These are phyloP conservation scores for Monosporascus sp. DNA, from an alignment of 2,329 filamentous ascomycete species.

Conservation along the genomic window DNA sequence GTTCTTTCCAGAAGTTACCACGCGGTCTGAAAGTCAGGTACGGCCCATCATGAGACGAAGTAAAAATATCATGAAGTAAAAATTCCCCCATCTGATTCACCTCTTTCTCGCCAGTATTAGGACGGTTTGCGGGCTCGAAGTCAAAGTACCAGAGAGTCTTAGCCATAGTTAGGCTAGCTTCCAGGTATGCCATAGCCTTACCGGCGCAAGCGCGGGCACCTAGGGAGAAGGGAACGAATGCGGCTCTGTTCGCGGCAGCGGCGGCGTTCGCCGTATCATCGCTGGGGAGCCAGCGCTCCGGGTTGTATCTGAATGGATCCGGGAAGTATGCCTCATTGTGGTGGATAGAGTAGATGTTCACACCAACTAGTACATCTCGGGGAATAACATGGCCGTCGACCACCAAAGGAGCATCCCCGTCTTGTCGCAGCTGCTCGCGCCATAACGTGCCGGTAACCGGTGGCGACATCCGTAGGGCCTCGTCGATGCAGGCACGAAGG, in stretches of 20 bases:
- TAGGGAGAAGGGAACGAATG: constrained; percentile 27
- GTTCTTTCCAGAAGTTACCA: too few species aligned
- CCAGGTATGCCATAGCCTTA: constrained; percentile 39
- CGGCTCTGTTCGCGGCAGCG: constrained; percentile 17
- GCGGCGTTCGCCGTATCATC: neutral
- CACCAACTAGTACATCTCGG: constrained; percentile 1
- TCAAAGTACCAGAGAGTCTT: constrained; percentile 34
- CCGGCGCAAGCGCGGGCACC: constrained; percentile 41
- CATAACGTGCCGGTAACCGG: constrained; percentile 1
- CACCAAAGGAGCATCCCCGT: neutral
- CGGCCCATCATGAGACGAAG: neutral
- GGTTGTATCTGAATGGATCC: constrained; percentile 3
- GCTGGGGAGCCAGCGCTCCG: constrained; percentile 3
- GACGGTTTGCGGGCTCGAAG: constrained; percentile 7
- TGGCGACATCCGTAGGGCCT: constrained; percentile 6
- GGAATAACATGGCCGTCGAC: constrained; percentile 3
- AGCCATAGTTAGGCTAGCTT: constrained; percentile 36
- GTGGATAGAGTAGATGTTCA: constrained; percentile 3
- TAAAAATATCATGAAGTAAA: neutral
- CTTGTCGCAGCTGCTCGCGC: neutral
- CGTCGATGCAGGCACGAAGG: constrained; percentile 7
- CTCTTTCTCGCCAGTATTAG: neutral
- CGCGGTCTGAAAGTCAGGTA: neutral
- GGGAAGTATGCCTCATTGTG: constrained; percentile 2
- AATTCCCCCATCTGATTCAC: neutral